These are phyloP conservation scores for Fusarium marasasianum DNA, from an alignment of 2,329 filamentous ascomycete genomes.

Conservation along the genomic window DNA sequence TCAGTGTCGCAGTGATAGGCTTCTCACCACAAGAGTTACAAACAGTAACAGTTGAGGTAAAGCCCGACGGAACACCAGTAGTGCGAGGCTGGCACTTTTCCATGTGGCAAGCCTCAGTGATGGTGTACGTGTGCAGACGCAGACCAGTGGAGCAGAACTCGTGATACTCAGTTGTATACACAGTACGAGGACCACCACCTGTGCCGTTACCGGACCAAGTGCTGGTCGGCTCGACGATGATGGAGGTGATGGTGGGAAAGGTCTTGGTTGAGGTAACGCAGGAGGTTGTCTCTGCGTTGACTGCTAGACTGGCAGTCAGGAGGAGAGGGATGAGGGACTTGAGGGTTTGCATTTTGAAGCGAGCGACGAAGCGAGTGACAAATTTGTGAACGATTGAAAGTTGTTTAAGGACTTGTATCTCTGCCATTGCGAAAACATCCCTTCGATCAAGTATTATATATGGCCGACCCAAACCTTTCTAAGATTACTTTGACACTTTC, in stretches of 20 bases:
- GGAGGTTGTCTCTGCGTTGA: not conserved
- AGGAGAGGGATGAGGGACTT: not conserved
- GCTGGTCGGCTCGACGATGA: not conserved
- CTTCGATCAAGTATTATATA: not conserved
- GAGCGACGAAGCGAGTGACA: not conserved
- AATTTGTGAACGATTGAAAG: not conserved
- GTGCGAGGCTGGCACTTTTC: not conserved
- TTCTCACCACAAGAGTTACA: not conserved
- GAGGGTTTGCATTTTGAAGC: not conserved
- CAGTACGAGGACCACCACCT: not conserved
- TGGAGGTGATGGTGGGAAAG: not conserved
- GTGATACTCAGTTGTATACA: not conserved
- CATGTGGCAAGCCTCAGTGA: not conserved
- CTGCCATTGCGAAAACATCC: rapidly evolving
- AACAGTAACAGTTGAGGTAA: not conserved
- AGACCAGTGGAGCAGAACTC: not conserved
- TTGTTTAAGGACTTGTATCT: not conserved
- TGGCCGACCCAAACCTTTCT: rapidly evolving
- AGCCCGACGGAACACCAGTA: not conserved
- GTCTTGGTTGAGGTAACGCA: not conserved
- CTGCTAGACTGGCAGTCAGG: not conserved
- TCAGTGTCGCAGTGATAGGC: not conserved
- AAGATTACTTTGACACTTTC: not conserved
- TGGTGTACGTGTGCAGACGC: not conserved
- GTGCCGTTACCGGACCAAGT: not conserved